A percentile compares a stretch with the other conserved stretches of the same genome.
Evolutionary conservation across 1,284 basidiomycete genomes (phyloP).

Genomic region (Papiliotrema fonsecae): DNA sequence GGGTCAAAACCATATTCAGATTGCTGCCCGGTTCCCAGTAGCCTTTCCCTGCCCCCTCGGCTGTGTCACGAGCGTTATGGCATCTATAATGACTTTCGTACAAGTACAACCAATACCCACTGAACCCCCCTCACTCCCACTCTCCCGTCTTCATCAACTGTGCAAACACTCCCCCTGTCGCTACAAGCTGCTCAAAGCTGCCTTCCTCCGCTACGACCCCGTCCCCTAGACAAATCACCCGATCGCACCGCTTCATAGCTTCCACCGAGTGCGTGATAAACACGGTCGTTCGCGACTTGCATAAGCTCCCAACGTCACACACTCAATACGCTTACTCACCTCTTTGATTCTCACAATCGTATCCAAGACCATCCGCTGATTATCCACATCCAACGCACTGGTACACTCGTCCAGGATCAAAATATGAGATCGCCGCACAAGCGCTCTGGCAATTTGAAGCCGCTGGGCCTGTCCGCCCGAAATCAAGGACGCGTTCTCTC

Average conservation of each 20-base stretch:
- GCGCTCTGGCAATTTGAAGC: constrained; percentile 82
- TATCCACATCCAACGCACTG: constrained; percentile 76
- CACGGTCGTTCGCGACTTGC: constrained; percentile 64
- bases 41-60: no score
- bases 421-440: constrained; percentile 66
- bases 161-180: constrained; percentile 69
- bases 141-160: constrained; percentile 78
- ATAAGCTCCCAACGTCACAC: neutral
- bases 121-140: constrained; percentile 64
- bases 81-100: no score
- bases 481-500: constrained; percentile 80
- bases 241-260: constrained; percentile 87
- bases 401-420: constrained; percentile 94
- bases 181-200: constrained; percentile 65
- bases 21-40: no score
- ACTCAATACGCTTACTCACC: constrained; percentile 33
- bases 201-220: constrained; percentile 77
- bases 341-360: constrained; percentile 63
- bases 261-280: constrained; percentile 91
- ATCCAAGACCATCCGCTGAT: constrained; percentile 73
- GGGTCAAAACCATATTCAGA: no score
- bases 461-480: constrained; percentile 95
- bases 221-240: constrained; percentile 74
- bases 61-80: no score
- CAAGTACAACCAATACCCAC: no score